phyloP scores from a whole-genome alignment of 1,284 basidiomycete genomes.

The Irpex sp. region DNA sequence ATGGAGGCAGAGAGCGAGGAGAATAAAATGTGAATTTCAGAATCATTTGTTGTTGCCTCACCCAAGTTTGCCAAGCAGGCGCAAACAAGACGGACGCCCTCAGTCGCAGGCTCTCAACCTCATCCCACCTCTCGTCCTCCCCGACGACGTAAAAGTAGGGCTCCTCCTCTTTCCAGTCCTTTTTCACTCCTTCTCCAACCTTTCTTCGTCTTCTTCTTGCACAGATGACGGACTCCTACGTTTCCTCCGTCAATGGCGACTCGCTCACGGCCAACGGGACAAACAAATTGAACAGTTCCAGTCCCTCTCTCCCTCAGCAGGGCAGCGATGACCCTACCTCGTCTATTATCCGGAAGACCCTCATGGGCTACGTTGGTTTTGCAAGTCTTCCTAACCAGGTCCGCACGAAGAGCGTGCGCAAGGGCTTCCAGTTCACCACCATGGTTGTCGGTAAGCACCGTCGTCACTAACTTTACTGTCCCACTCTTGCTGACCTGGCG shows the following conservation, averaged over 20 bases:
- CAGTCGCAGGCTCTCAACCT: slow-evolving; percentile 9
- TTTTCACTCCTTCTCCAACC: slow-evolving; percentile 19
- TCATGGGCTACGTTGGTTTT: slow-evolving; percentile 87
- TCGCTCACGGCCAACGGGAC: slow-evolving; percentile 49
- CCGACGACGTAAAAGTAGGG: slow-evolving; percentile 30
- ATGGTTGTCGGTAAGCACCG: slow-evolving; percentile 90
- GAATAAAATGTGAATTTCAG: slow-evolving; percentile 7
- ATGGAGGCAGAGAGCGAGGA: not conserved
- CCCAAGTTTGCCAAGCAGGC: slow-evolving; percentile 18
- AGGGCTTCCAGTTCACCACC: slow-evolving; percentile 95
- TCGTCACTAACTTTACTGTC: slow-evolving; percentile 21
- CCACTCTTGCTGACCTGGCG: slow-evolving; percentile 15
- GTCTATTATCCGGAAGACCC: slow-evolving; percentile 83
- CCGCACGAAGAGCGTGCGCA: slow-evolving; percentile 93
- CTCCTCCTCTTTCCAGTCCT: slow-evolving; percentile 19
- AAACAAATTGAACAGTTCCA: slow-evolving; percentile 49
- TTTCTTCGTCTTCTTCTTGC: slow-evolving; percentile 11
- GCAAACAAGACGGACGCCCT: slow-evolving; percentile 19
- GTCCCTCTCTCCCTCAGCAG: slow-evolving; percentile 48
- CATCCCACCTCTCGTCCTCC: slow-evolving; percentile 20
- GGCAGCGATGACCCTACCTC: slow-evolving; percentile 38
- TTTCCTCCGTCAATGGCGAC: slow-evolving; percentile 63
- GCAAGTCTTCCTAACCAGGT: slow-evolving; percentile 97
- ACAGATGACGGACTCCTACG: slow-evolving; percentile 72
- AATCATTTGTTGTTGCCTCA: slow-evolving; percentile 17